Conservation (phyloP, 2,329 filamentous ascomycete species). For the Monosporascus ibericus region DNA sequence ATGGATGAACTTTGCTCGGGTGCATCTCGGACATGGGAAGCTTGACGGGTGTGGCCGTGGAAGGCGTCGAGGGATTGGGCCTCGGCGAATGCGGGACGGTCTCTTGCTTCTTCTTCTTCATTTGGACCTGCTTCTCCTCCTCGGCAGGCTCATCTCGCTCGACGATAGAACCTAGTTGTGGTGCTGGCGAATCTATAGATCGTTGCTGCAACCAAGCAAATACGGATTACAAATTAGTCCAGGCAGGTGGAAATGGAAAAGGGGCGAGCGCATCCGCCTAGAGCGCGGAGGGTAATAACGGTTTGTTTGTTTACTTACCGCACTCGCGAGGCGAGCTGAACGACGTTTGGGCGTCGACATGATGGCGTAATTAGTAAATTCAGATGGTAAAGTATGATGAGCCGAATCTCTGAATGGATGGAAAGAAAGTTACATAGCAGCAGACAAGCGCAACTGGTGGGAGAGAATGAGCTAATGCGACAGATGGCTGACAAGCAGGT, state of each 20-base stretch:
- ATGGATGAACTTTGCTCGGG: constrained; percentile 73
- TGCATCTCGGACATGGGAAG: constrained; percentile 82
- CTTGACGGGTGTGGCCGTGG: constrained; percentile 58
- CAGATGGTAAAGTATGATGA: background rate
- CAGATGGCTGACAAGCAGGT: background rate
- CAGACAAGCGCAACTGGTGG: background rate
- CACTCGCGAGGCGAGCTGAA: constrained; percentile 37
- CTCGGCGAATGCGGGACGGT: constrained; percentile 29
- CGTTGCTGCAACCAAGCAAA: constrained; percentile 7
- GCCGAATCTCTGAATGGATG: background rate
- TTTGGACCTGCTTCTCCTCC: constrained; percentile 17
- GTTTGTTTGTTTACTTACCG: constrained; percentile 25
- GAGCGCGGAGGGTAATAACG: background rate
- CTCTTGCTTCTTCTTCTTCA: constrained; percentile 17
- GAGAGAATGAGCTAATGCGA: too few species aligned
- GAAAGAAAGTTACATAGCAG: background rate
- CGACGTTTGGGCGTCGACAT: constrained; percentile 31
- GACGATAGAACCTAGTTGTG: constrained; percentile 33
- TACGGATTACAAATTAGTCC: background rate
- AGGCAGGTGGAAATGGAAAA: background rate
- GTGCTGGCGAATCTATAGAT: constrained; percentile 20
- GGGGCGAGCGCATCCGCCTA: too few species aligned
- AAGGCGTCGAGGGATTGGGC: constrained; percentile 48
- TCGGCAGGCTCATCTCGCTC: constrained; percentile 36
- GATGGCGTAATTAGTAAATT: constrained; percentile 9